These are phyloP conservation scores for Luffa aegyptiaca DNA, from an alignment of 306 rosid genomes.

Conservation along the genomic window DNA sequence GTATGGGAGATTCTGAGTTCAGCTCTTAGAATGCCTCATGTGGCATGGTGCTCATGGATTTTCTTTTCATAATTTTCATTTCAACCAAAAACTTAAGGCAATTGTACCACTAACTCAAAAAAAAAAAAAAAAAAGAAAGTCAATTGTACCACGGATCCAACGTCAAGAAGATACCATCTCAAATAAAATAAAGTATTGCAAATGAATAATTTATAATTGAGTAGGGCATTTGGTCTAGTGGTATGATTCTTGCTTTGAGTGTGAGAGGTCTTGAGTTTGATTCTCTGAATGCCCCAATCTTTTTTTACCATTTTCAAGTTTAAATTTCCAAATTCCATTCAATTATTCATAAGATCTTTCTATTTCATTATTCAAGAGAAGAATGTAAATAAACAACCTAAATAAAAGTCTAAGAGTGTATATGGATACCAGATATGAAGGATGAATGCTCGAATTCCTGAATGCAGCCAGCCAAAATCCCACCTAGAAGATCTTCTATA, in stretches of 20 bases:
- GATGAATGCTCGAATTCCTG: background rate
- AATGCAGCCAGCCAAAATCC: background rate
- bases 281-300: constrained; percentile 11
- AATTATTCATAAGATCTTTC: background rate
- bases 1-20: background rate
- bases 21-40: no score
- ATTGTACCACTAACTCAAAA: background rate
- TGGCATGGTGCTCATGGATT: no score
- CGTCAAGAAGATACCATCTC: background rate
- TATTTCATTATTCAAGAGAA: background rate
- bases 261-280: background rate
- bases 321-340: background rate
- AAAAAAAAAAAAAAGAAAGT: no score
- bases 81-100: background rate
- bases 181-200: background rate
- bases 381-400: background rate
- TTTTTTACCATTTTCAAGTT: background rate
- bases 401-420: background rate
- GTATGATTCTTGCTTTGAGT: no score
- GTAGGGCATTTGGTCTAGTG: background rate
- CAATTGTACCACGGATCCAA: background rate
- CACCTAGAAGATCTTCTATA: background rate
- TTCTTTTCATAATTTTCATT: background rate
- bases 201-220: no score
- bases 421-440: background rate